Evolutionary conservation across 2,329 filamentous ascomycete species (phyloP), one percentile per base, ranked within the genome.

Genomic region (Clonostachys rhizophaga): DNA sequence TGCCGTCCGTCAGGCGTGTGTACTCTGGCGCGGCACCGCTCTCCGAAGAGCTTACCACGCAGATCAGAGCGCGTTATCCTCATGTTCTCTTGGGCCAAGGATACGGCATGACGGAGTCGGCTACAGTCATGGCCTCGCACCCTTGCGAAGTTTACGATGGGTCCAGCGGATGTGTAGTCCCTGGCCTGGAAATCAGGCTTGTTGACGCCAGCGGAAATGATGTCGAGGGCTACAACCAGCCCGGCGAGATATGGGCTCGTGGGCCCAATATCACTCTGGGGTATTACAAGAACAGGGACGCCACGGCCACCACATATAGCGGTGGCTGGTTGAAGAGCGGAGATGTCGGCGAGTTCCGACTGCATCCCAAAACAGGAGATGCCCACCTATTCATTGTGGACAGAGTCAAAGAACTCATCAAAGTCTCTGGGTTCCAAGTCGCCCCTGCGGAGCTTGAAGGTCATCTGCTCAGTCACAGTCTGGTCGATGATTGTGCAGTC

Each of bases 301-400:
- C 24, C 24, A 83, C 84, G 54, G 89, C 90, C 1, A 76, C 83
- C 44, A 78, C 84, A 0, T 78, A 89, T 47, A 30, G 40, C 16
- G 63, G 68, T 18, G 70, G 67, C 6, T 94, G 86, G 73, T 91
- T 92, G 72, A 84, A 84, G 58, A 91, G 88, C 0, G 89, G 89
- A 0, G 89, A 95, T 57, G 16, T 47, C 24, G 20, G 24, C n/a
- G 78, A 92, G 5, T 85, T 88, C 0, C 79, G 84, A 49, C 81
- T 88, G 61, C 83, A 91, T 53, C 42, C 35, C 43, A 30, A 30
- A 30, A 33, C 16, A 17, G 45, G 18, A 43, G 66, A 76, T 36
- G 75, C 86, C 12, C 81, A 83, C 43, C 85, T 91, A 55, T 89
- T 81, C 67, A 89, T 94, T 54, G 90, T 89, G 1, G 89, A 94